Conservation (phyloP, 768 basidiomycete genomes). For the Serendipita vermifera region DNA sequence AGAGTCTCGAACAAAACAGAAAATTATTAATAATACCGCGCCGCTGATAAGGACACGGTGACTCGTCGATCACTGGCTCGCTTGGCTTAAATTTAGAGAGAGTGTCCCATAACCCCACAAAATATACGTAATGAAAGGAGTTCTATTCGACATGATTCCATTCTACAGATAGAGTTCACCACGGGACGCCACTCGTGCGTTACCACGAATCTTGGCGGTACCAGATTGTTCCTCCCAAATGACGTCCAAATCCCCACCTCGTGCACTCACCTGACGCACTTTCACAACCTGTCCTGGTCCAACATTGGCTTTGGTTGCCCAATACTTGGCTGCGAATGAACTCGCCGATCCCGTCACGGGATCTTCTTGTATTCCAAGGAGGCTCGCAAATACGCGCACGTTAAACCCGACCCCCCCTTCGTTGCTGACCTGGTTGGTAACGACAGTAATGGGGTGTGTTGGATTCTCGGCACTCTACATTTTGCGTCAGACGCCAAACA, state of each 20-base stretch:
- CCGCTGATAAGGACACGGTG: too few relatives aligned
- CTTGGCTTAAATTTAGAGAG: too few relatives aligned
- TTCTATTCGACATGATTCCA: too few relatives aligned
- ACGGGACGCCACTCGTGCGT: neutral
- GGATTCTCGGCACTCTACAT: too few relatives aligned
- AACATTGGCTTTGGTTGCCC: constrained; percentile 11
- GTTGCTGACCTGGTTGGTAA: too few relatives aligned
- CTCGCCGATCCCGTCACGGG: constrained; percentile 25
- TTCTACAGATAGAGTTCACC: neutral
- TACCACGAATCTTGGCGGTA: neutral
- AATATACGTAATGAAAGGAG: too few relatives aligned
- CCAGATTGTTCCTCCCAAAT: neutral
- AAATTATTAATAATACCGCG: too few relatives aligned
- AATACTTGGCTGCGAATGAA: constrained; percentile 22
- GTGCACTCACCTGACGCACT: neutral
- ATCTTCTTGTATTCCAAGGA: constrained; percentile 20
- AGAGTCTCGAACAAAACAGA: too few relatives aligned
- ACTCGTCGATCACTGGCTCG: too few relatives aligned
- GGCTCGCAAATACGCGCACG: constrained; percentile 23
- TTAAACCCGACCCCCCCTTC: constrained; percentile 18
- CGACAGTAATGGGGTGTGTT: too few relatives aligned
- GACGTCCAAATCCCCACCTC: neutral
- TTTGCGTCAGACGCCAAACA: constrained; percentile 5
- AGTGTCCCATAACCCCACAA: too few relatives aligned
- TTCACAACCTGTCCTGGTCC: neutral